Evolutionary conservation across 129 eudicot species (phyloP), one percentile per base, ranked within the genome.

Genomic region (Pulicaria dysenterica): DNA sequence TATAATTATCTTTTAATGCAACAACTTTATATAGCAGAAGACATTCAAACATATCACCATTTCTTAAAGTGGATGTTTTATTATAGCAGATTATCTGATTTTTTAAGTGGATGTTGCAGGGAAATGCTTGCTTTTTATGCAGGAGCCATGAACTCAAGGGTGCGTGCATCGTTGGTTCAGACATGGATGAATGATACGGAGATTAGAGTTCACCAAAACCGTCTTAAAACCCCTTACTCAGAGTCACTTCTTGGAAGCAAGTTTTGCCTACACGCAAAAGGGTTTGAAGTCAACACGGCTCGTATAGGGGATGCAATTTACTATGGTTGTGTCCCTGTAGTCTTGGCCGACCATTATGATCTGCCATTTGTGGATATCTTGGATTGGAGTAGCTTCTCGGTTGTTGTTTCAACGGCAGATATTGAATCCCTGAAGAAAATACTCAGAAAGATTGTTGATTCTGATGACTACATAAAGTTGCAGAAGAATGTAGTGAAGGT

Each of bases 241-340:
- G 90, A 89, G 49, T 80, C 94, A 11, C 89, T 93, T 0, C 70
- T 93, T 19, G 70, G 84, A 13, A 87, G 96, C 91, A 89, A 82
- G 75, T 94, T 79, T 51, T 90, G 96, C 74, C 76, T 94, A 42
- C 98, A 90, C 50, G 96, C 89, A 1, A 94, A 94, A 86, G 98
- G 98, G 41, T 94, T 77, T 69, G 98, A 94, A 77, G 96, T 94
- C 36, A 94, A 94, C 86, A 90, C 96, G 0, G 96, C 96, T 5
- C 85, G 96, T 6, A 72, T 94, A 9, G 96, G 91, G 1, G 96
- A 94, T 19, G 96, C 97, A 4, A 39, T 91, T n/a, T 84, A 84
- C 76, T 86, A 91, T n/a, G 97, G 96, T 5, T 89, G 93, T 42
- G 87, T 86, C 10, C 97, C 93, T 5, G 93, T 86, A 3, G 67